Conservation (phyloP, 1,139 yeast genomes). For the Zhuliangozyma parablackwelliae region DNA sequence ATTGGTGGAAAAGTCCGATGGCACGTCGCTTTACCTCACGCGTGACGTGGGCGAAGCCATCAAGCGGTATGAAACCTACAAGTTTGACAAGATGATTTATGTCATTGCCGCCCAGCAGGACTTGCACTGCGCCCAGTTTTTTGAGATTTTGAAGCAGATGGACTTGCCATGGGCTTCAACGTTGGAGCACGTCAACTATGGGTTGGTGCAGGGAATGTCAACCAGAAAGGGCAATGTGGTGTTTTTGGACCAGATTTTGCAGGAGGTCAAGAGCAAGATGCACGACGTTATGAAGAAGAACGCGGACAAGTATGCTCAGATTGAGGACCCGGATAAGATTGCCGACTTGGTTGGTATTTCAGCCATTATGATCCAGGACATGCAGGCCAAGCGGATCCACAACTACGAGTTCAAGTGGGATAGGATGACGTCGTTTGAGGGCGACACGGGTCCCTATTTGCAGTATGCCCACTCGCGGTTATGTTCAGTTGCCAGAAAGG, state of each 20-base stretch:
- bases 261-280: conserved; percentile 93
- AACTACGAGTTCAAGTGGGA: conserved; percentile 97
- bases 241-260: conserved; percentile 87
- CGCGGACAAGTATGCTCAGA: conserved; percentile 86
- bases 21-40: conserved; percentile 89
- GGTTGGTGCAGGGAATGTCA: conserved; percentile 98
- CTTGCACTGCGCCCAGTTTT: conserved; percentile 88
- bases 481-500: conserved; percentile 89
- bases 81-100: conserved; percentile 93
- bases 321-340: conserved; percentile 89
- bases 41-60: conserved; percentile 98
- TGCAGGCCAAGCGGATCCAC: conserved; percentile 96
- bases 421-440: conserved; percentile 97
- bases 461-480: conserved; percentile 98
- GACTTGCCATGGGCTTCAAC: conserved; percentile 84
- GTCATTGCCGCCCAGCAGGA: conserved; percentile 97
- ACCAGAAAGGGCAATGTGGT: conserved; percentile 98
- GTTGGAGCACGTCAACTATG: conserved; percentile 84
- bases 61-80: conserved; percentile 76
- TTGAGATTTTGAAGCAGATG: conserved; percentile 90
- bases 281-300: conserved; percentile 96
- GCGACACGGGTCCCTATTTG: conserved; percentile 98
- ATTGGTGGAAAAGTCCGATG: conserved; percentile 90
- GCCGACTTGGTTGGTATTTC: conserved; percentile 96
- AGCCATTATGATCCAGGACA: conserved; percentile 98